Conservation (phyloP, 495 filamentous ascomycete genomes). For the Penicillium coffeae region DNA sequence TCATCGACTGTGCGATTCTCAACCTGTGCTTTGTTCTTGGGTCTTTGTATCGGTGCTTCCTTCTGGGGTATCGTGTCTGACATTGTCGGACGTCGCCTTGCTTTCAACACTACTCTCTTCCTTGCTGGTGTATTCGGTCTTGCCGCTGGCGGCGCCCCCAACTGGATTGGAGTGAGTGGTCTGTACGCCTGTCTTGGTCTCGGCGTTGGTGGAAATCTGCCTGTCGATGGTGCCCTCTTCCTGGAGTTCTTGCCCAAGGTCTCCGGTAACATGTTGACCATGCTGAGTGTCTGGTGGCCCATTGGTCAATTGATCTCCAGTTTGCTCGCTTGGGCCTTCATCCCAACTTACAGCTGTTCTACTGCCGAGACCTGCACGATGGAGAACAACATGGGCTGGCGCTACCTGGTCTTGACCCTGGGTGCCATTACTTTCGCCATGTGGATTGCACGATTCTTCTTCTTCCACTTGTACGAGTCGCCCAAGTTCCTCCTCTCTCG, state of each 20-base stretch:
- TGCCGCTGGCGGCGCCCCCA: constrained; percentile 48
- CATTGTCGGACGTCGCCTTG: constrained; percentile 53
- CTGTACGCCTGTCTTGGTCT: constrained; percentile 50
- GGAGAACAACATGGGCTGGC: constrained; percentile 73
- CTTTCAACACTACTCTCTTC: constrained; percentile 57
- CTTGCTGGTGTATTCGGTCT: constrained; percentile 54
- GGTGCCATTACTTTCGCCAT: constrained; percentile 67
- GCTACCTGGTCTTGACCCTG: constrained; percentile 68
- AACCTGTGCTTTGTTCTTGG: constrained; percentile 52
- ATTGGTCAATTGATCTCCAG: constrained; percentile 52
- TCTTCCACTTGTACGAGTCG: constrained; percentile 76
- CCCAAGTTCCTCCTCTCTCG: constrained; percentile 76
- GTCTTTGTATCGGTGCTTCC: constrained; percentile 54
- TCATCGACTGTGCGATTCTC: constrained; percentile 49
- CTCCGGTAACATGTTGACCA: constrained; percentile 50
- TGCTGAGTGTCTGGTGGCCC: constrained; percentile 60
- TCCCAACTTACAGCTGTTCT: constrained; percentile 50
- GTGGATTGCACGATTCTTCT: constrained; percentile 68
- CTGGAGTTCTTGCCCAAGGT: constrained; percentile 56
- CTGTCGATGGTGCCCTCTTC: constrained; percentile 56
- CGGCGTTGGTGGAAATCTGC: constrained; percentile 58
- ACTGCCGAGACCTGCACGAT: constrained; percentile 49
- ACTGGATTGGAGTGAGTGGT: constrained; percentile 48
- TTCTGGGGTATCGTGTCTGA: constrained; percentile 60
- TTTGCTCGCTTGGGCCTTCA: constrained; percentile 55